phyloP scores from a whole-genome alignment of 441 rosid genomes.

The Caryocar brasiliense region DNA sequence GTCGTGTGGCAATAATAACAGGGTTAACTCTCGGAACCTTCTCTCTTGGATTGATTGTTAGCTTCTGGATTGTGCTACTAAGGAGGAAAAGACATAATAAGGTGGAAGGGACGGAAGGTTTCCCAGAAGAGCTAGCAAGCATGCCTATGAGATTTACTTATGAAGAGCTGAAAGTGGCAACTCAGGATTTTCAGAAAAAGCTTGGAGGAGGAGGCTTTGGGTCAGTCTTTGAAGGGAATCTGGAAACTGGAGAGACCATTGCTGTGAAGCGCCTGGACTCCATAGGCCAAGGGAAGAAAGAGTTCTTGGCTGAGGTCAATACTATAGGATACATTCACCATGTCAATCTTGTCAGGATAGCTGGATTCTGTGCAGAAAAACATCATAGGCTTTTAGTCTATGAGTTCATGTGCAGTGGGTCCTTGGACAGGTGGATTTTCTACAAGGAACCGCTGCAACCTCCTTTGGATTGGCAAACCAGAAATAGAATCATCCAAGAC shows the following conservation, averaged over 20 bases:
- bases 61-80: neutral
- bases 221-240: constrained; percentile 11
- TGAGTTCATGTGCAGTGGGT: constrained; percentile 14
- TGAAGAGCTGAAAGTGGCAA: constrained; percentile 1
- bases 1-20: too few species aligned
- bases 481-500: constrained; percentile 2
- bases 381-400: constrained; percentile 9
- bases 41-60: neutral
- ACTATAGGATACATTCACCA: constrained; percentile 15
- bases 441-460: neutral
- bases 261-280: constrained; percentile 11
- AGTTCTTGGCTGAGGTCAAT: constrained; percentile 6
- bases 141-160: constrained; percentile 7
- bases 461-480: constrained; percentile 6
- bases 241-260: neutral
- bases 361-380: constrained; percentile 12
- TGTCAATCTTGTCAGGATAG: constrained; percentile 5
- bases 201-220: constrained; percentile 16
- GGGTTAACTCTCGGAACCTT: neutral
- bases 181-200: neutral
- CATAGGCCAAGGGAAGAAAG: constrained; percentile 12
- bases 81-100: neutral
- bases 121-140: neutral
- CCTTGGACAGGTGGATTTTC: constrained; percentile 10
- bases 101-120: neutral